Conservation (phyloP, 2,329 filamentous ascomycete genomes). For the Phialophora macrospora region DNA sequence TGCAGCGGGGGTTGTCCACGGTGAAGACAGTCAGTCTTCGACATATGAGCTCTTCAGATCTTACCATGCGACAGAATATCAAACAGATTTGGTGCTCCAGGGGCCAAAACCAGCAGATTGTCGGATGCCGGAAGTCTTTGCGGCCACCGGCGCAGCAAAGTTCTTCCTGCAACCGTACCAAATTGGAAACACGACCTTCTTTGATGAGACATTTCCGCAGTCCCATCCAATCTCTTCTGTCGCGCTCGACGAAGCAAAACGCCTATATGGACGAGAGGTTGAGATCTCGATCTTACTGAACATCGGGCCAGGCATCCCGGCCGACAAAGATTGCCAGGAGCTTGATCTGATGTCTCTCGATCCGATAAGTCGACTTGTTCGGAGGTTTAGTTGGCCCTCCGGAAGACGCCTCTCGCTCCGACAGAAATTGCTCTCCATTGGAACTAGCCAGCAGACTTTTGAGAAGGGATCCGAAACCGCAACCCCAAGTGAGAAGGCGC, state of each 20-base stretch:
- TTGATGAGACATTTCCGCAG: slow-evolving; percentile 29
- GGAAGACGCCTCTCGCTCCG: slow-evolving; percentile 7
- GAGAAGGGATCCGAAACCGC: slow-evolving; percentile 2
- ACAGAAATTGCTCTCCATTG: slow-evolving; percentile 4
- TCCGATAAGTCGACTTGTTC: slow-evolving; percentile 18
- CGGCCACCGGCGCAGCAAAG: slow-evolving; percentile 23
- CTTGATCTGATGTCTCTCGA: slow-evolving; percentile 25
- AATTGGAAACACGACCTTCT: slow-evolving; percentile 22
- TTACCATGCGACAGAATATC: slow-evolving; percentile 12
- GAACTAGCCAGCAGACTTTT: background rate
- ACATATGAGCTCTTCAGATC: slow-evolving; percentile 26
- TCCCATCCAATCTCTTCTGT: slow-evolving; percentile 27
- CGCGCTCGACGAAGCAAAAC: slow-evolving; percentile 27
- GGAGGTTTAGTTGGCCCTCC: slow-evolving; percentile 29
- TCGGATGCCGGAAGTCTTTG: slow-evolving; percentile 20
- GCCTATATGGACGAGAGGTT: slow-evolving; percentile 18
- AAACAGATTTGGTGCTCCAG: background rate
- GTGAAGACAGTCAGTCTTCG: slow-evolving; percentile 2
- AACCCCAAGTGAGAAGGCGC: slow-evolving; percentile 20
- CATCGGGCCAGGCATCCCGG: slow-evolving; percentile 28
- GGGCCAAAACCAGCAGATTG: slow-evolving; percentile 17
- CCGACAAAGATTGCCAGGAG: slow-evolving; percentile 20
- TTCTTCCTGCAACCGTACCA: slow-evolving; percentile 23
- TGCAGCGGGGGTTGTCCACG: slow-evolving; percentile 22
- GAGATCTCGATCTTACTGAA: slow-evolving; percentile 28